Evolutionary conservation across 352 stramenopile genomes (phyloP), one percentile per base, ranked within the genome.

Genomic region (Pythium phragmiticola): DNA sequence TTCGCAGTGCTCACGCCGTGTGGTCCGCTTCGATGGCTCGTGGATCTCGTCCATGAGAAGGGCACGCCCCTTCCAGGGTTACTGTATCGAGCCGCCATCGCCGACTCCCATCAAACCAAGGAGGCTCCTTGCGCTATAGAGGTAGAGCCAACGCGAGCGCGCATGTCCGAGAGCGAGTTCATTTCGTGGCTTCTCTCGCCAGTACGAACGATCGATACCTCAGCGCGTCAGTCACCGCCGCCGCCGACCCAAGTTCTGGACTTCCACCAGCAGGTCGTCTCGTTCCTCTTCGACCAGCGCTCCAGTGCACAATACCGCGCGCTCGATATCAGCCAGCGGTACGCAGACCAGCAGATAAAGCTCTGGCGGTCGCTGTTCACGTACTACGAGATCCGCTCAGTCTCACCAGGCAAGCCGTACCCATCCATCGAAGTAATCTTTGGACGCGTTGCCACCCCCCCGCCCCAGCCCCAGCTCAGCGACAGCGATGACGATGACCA

Each of bases 1-100:
- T 99, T 97, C 67, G 97, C 97, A 4, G 97, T 99, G 3, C 75
- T 99, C 19, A 96, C 95, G 9, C 97, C 97, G 0, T 92, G 96
- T 60, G 97, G 97, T 12, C 97, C 97, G 17, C 77, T 99, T 17
- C 95, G 96, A 30, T 94, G 88, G 17, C 76, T 99, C 2, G 92
- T 94, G 8, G 84, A 98, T 56, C 74, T 98, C 21, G 94, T 98
- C 37, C 90, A 98, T 48, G 82, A 97, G 54, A 87, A 91, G 43
- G 82, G 84, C 2, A 88, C 79, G 5, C 76, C 83, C 1, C 92
- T 99, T 52, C 95, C 94, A 7, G 96, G 94, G 16, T 73, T 98
- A 28, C 77, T 99, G 26, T 99, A 98, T 74, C 94, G 99, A 75
- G 91, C 95, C 16, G 69, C 94, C 23, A 76, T 93, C 33, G 49